Evolutionary conservation across 202 grass and related monocot species (phyloP).

Genomic region (Sporobolus alterniflorus): DNA sequence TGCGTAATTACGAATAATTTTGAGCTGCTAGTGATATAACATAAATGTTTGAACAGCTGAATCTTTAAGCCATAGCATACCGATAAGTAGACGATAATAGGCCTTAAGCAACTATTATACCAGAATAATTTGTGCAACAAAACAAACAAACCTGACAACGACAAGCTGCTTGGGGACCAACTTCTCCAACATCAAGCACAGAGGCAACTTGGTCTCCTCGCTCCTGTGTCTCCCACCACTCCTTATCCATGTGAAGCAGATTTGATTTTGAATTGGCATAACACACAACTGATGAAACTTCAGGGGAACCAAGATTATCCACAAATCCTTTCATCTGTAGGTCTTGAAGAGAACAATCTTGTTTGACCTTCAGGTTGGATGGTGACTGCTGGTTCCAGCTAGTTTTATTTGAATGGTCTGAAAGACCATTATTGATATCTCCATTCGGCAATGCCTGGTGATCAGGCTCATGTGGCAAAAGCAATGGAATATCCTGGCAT

Average conservation of each 20-base stretch:
- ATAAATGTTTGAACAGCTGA: background rate
- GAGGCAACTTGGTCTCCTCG: slow-evolving; percentile 79
- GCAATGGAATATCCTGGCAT: slow-evolving; percentile 86
- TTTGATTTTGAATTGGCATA: slow-evolving; percentile 46
- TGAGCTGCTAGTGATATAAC: background rate
- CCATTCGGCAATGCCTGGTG: slow-evolving; percentile 46
- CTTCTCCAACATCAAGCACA: slow-evolving; percentile 77
- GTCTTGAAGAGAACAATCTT: slow-evolving; percentile 70
- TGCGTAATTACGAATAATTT: slow-evolving; percentile 1
- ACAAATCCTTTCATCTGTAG: slow-evolving; percentile 93
- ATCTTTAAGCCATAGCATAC: background rate
- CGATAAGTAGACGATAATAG: slow-evolving; percentile 3
- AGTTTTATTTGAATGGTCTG: slow-evolving; percentile 47
- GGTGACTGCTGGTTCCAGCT: slow-evolving; percentile 62
- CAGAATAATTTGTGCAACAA: background rate
- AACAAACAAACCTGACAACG: slow-evolving; percentile 74
- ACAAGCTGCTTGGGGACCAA: slow-evolving; percentile 77
- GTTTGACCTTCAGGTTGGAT: slow-evolving; percentile 66
- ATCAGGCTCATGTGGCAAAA: slow-evolving; percentile 88
- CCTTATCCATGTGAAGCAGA: slow-evolving; percentile 58
- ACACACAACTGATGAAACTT: slow-evolving; percentile 36
- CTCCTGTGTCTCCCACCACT: slow-evolving; percentile 97
- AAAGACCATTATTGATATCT: slow-evolving; percentile 50
- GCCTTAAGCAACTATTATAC: background rate
- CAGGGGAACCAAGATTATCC: slow-evolving; percentile 62